Base-by-base conservation (phyloP, 176 grass and related monocot species). In the Chloris gayana region DNA sequence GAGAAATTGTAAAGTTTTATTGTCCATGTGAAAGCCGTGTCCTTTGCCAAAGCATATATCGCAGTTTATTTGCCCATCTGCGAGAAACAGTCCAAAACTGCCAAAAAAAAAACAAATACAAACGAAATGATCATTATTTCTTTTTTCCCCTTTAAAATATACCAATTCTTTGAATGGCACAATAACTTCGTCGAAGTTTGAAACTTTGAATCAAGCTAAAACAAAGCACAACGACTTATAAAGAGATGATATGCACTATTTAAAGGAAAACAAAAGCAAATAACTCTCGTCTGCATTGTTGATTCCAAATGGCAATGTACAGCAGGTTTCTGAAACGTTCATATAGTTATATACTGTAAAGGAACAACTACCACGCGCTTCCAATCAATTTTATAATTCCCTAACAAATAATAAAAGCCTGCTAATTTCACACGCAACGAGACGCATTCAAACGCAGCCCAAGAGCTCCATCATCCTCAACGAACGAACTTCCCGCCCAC, bases 401-500 rank as follows among this genome's bases (percentile, higher is more conserved):
- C 1, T 13, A 45, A 37, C 12, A 44, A 10, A 42, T 44, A 44
- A 44, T 50, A 18, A 50, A 17, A 33, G 7, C 46, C 19, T 9
- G 3, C 50, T 44, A 44, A 44, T 44, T 57, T 9, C 10, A 54
- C 47, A 37, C 21, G 72, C 31, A 57, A 62, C 7, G 27, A 76
- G 24, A 62, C 13, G 14, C 14, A 24, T 60, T 83, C 68, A 83
- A 68, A 78, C 17, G 15, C 54, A 14, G 39, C 64, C 64, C 85
- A 53, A 18, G 4, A 39, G 69, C 78, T 87, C 70, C 79, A 60
- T 2, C 50, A 44, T 60, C 34, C 49, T 63, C 73, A 88, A 72
- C 57, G 42, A 59, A 78, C 80, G 42, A 59, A 78, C 80, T 56
- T 75, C 77, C 73, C 79, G 74, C 83, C 69, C 82, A 80, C 85